Evolutionary conservation across 2,329 filamentous ascomycete species (phyloP).

Genomic region (Apiospora sp.): DNA sequence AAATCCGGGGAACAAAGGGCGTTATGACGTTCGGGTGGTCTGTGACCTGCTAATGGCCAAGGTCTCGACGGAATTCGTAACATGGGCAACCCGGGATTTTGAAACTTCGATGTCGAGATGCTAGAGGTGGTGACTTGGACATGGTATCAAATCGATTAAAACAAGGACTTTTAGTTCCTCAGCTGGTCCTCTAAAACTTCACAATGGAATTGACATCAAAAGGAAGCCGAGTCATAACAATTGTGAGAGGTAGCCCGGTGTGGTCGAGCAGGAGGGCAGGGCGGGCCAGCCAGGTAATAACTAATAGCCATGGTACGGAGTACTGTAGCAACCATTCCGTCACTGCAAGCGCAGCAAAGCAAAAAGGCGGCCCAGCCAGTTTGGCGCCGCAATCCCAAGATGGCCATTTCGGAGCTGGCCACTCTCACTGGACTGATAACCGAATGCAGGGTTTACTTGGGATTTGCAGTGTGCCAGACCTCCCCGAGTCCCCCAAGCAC

Average conservation of each 20-base stretch:
- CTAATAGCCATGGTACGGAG: neutral
- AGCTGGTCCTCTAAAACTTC: neutral
- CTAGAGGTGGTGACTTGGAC: neutral
- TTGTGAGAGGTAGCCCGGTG: neutral
- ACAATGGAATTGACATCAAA: neutral
- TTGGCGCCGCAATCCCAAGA: constrained; percentile 10
- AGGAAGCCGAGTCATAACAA: neutral
- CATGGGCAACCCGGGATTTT: neutral
- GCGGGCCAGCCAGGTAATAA: constrained; percentile 19
- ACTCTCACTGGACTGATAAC: constrained; percentile 21
- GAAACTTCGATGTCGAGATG: neutral
- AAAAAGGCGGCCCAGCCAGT: neutral
- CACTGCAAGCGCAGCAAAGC: neutral
- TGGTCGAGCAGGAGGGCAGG: neutral
- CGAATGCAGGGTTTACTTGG: constrained; percentile 17
- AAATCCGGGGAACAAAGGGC: constrained; percentile 10
- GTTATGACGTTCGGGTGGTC: constrained; percentile 14
- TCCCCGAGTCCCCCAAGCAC: neutral
- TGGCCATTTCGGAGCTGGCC: constrained; percentile 10
- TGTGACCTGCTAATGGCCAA: constrained; percentile 16
- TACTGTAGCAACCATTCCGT: constrained; percentile 3
- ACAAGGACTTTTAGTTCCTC: neutral
- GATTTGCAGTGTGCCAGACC: neutral
- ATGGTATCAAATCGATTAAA: neutral
- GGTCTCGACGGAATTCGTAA: neutral